Evolutionary conservation across 2,329 filamentous ascomycete species (phyloP).

Genomic region (Aspergillus tubingensis): DNA sequence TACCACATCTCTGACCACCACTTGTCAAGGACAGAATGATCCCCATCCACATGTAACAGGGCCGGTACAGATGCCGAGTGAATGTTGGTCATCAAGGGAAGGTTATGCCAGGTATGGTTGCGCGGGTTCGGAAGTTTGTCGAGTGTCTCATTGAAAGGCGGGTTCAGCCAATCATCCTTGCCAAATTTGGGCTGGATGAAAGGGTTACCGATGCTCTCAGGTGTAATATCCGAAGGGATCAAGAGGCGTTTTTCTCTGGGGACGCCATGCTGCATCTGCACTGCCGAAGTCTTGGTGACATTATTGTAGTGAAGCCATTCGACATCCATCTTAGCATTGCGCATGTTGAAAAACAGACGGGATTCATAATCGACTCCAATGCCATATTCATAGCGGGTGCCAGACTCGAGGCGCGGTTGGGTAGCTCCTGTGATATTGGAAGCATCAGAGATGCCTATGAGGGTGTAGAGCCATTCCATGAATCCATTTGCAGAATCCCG

Average conservation of each 20-base stretch:
- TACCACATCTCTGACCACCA: conserved; percentile 55
- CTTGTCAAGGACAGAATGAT: conserved; percentile 31
- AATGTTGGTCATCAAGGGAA: conserved; percentile 52
- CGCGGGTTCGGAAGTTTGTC: conserved; percentile 46
- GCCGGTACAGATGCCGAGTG: conserved; percentile 51
- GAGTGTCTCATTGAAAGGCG: conserved; percentile 40
- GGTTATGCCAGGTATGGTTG: conserved; percentile 44
- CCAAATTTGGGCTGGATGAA: conserved; percentile 35
- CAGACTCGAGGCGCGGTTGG: conserved; percentile 34
- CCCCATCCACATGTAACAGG: conserved; percentile 45
- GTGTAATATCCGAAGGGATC: conserved; percentile 40
- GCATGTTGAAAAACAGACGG: conserved; percentile 51
- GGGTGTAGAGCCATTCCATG: conserved; percentile 42
- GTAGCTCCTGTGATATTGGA: conserved; percentile 40
- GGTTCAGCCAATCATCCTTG: conserved; percentile 30
- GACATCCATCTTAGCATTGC: conserved; percentile 42
- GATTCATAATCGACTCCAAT: conserved; percentile 57
- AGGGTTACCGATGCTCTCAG: conserved; percentile 33
- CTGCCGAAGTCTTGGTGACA: conserved; percentile 35
- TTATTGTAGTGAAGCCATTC: conserved; percentile 46
- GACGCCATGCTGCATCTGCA: conserved; percentile 39
- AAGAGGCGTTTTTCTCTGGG: conserved; percentile 42
- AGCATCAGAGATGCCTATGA: conserved; percentile 41
- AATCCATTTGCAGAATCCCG: conserved; percentile 35
- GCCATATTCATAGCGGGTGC: conserved; percentile 51